Evolutionary conservation across 306 rosid genomes (phyloP).

Genomic region (Cyamopsis tetragonoloba): DNA sequence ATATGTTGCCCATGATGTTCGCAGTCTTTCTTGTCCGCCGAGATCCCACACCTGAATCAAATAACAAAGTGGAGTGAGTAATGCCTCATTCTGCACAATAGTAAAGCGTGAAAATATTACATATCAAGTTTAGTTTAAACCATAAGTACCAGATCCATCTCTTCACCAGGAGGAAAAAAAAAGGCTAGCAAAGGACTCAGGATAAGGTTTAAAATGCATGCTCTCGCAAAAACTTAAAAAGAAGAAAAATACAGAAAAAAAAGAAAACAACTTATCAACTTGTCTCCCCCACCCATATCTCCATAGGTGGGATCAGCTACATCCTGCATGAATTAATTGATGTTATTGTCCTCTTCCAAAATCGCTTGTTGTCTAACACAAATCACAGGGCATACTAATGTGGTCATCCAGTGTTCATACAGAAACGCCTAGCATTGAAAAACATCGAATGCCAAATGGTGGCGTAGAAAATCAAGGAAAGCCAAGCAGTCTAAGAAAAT

Average conservation of each 20-base stretch:
- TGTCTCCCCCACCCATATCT: too few relatives aligned
- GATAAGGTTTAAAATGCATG: neutral
- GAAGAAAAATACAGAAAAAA: neutral
- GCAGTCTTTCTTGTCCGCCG: slow-evolving; percentile 93
- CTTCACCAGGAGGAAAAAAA: neutral
- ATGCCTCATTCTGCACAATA: neutral
- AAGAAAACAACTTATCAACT: neutral
- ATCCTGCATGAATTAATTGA: neutral
- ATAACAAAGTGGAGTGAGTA: neutral
- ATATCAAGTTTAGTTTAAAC: neutral
- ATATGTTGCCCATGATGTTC: slow-evolving; percentile 98
- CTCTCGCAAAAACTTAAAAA: neutral
- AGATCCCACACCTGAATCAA: slow-evolving; percentile 91
- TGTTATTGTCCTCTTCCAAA: neutral
- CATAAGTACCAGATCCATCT: neutral
- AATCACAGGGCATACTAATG: neutral
- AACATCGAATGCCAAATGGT: neutral
- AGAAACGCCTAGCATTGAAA: neutral
- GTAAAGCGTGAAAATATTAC: neutral
- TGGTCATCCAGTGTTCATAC: neutral
- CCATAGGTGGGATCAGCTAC: neutral
- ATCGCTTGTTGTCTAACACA: neutral
- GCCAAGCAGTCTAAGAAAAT: neutral
- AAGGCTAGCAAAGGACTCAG: neutral
- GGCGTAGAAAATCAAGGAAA: slow-evolving; percentile 1